Evolutionary conservation across 768 basidiomycete species (phyloP), one percentile per base, ranked within the genome.

Genomic region (Lenzites betulinus): DNA sequence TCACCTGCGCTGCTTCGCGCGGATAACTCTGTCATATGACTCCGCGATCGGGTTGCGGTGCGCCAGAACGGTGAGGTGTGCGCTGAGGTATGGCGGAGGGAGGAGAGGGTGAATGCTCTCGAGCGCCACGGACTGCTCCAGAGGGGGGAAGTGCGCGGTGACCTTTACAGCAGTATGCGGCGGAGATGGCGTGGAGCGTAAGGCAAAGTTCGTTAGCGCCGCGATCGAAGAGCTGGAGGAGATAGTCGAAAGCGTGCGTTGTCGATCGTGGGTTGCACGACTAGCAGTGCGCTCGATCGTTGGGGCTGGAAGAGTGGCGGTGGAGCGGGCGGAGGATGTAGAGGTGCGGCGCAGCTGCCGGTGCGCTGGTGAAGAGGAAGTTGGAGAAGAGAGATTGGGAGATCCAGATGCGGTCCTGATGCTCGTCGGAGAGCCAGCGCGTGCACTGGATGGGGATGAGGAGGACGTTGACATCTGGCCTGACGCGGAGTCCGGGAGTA

Each of bases 81-180:
- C 83, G 65, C 77, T 82, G 62, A 89, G 71, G 68, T 90, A 91
- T 42, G 89, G 89, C 3, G 83, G 81, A 0, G 90, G 90, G 23
- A 92, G 78, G 18, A 91, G 77, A 0, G 88, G 82, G 69, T 92
- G 90, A 9, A 88, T 82, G 25, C 74, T 76, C 68, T 90, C 87
- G 20, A 83, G 73, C 55, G 83, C 78, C 23, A 75, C 75, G 49
- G 80, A 78, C 18, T 83, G 78, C 56, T 83, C 86, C n/a, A 75
- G 72, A 0, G 83, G 80, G 9, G 90, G 88, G 75, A 92, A 90
- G 73, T 85, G 81, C 8, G 81, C 75, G 7, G 84, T 78, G 51
- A 84, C 79, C 58, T 79, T 81, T 58, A 65, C 66, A 58, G 61
- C 73, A 54, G 50, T 74, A 56, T 48, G 72, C 60, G 59, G 71